Percentiles rank a stretch among this genome's conserved stretches.
Evolutionary conservation across 129 eudicot species (phyloP).

Genomic region (Flaveria bidentis): DNA sequence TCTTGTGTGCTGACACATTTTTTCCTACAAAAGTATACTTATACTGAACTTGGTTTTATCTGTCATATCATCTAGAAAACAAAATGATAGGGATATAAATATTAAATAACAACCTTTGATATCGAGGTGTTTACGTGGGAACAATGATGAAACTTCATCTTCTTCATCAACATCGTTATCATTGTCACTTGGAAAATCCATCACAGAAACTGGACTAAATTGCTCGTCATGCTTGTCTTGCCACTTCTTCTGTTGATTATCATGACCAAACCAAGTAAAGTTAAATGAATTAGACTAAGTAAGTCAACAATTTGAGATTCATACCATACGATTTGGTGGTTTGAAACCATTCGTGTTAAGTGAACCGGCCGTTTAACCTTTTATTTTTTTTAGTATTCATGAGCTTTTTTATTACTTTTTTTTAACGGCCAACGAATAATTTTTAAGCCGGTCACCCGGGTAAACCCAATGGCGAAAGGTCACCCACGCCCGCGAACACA

Average conservation of each 20-base stretch:
- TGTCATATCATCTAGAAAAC: not conserved
- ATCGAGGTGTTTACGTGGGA: constrained; percentile 28
- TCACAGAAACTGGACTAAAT: constrained; percentile 74
- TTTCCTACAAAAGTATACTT: constrained; percentile 33
- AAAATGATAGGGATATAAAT: constrained; percentile 1
- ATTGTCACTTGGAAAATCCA: constrained; percentile 63
- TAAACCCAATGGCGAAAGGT: too few species aligned
- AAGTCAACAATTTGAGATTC: too few species aligned
- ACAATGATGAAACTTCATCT: constrained; percentile 52
- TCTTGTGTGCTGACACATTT: constrained; percentile 44
- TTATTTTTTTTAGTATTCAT: too few species aligned
- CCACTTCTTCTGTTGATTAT: constrained; percentile 39
- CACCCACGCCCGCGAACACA: too few species aligned
- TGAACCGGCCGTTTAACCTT: too few species aligned
- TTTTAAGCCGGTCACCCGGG: too few species aligned
- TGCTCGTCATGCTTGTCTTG: constrained; percentile 57
- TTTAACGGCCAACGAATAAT: too few species aligned
- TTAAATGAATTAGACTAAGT: not conserved
- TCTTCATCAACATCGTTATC: constrained; percentile 51
- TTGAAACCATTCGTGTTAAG: too few species aligned
- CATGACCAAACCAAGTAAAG: not conserved
- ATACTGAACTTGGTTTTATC: not conserved
- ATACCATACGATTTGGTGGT: too few species aligned
- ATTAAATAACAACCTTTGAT: constrained; percentile 49
- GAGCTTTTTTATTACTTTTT: too few species aligned